Percentiles rank a stretch among this genome's conserved stretches.
Evolutionary conservation across 805 yeast genomes (phyloP).

Genomic region (Metschnikowia aberdeeniae): DNA sequence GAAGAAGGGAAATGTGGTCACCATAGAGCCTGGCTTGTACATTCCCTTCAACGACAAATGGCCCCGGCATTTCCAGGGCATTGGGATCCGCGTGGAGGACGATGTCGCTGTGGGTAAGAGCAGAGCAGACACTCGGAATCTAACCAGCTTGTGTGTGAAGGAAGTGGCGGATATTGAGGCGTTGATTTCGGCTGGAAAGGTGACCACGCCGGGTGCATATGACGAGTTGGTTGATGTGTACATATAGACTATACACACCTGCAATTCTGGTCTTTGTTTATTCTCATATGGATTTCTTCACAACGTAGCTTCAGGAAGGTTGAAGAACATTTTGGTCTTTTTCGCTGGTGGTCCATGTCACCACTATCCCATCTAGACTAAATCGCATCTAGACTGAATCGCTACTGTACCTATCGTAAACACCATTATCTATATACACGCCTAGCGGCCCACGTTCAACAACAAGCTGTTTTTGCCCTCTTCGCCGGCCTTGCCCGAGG

Average conservation of each 20-base stretch:
- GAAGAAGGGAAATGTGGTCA: constrained; percentile 72
- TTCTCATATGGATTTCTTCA: too few relatives aligned
- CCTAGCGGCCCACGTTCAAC: constrained; percentile 64
- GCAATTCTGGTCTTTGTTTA: too few relatives aligned
- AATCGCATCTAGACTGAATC: too few relatives aligned
- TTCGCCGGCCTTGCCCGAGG: constrained; percentile 45
- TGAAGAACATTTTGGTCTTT: too few relatives aligned
- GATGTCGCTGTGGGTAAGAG: constrained; percentile 77
- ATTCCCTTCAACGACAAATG: constrained; percentile 69
- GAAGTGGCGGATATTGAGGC: constrained; percentile 79
- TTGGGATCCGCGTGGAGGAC: constrained; percentile 95
- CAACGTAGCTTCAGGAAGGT: too few relatives aligned
- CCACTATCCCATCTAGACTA: too few relatives aligned
- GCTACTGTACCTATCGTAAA: not conserved
- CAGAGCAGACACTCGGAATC: constrained; percentile 42
- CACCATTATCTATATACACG: constrained; percentile 9
- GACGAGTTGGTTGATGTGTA: constrained; percentile 33
- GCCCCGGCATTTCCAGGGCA: constrained; percentile 78
- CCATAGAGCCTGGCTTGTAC: constrained; percentile 95
- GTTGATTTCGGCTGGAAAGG: constrained; percentile 53
- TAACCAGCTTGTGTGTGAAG: constrained; percentile 82
- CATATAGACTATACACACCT: constrained; percentile 9
- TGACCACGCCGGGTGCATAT: constrained; percentile 43
- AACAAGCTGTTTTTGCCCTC: constrained; percentile 52
- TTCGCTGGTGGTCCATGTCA: too few relatives aligned